Conservation (phyloP, 23 red algal species). For the Gracilaria vermiculophylla region DNA sequence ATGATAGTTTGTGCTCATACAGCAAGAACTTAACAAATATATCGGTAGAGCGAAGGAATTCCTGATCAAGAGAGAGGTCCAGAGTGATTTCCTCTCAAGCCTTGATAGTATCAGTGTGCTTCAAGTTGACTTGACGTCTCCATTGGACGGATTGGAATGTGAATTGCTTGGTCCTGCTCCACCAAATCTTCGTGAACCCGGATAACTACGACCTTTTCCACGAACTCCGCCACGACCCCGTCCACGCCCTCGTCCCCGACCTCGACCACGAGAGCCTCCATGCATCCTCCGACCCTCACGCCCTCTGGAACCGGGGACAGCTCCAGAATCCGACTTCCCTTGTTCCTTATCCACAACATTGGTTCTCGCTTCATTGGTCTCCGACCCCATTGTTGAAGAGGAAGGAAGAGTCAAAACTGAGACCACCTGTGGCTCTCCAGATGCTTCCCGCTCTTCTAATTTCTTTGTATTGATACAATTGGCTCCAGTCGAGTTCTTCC, state of each 20-base stretch:
- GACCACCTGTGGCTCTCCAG: not conserved
- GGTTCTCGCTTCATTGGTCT: not conserved
- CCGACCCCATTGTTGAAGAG: not conserved
- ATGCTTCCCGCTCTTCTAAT: not conserved
- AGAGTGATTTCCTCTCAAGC: not conserved
- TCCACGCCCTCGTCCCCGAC: slow-evolving; percentile 25
- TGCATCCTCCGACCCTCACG: not conserved
- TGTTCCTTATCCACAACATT: not conserved
- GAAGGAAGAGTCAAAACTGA: not conserved
- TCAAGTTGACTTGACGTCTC: not conserved
- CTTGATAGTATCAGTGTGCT: not conserved
- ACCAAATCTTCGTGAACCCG: not conserved
- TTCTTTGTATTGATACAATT: not conserved
- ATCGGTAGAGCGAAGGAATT: not conserved
- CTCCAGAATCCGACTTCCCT: not conserved
- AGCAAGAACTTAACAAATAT: too few relatives aligned
- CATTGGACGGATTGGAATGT: not conserved
- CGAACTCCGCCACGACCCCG: slow-evolving; percentile 10
- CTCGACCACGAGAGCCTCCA: slow-evolving; percentile 13
- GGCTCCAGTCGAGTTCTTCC: not conserved
- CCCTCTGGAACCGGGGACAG: not conserved
- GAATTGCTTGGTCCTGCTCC: not conserved
- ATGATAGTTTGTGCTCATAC: too few relatives aligned
- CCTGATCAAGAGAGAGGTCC: not conserved
- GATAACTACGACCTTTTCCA: not conserved